phyloP scores from a whole-genome alignment of 1,284 basidiomycete species.

The Malassezia arunalokei region DNA sequence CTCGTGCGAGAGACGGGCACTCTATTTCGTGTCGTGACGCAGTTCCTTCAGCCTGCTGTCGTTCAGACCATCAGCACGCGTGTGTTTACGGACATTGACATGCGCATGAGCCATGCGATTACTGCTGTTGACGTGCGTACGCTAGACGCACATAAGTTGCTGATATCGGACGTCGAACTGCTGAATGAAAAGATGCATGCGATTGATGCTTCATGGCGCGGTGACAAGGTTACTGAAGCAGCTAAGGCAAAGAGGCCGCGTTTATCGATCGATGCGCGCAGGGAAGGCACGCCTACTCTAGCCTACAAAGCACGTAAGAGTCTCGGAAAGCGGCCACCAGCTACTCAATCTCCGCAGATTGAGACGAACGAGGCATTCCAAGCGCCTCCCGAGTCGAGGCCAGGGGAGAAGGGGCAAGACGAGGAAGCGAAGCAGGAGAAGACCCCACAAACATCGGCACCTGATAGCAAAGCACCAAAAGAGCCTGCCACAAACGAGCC shows the following conservation, averaged over 20 bases:
- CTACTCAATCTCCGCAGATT: constrained; percentile 14
- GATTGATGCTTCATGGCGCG: constrained; percentile 32
- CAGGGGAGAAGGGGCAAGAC: not conserved
- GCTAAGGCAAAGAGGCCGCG: constrained; percentile 16
- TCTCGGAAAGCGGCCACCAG: constrained; percentile 12
- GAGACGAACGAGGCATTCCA: constrained; percentile 14
- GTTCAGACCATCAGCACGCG: constrained; percentile 32
- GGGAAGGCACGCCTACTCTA: not conserved
- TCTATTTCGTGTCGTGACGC: constrained; percentile 85
- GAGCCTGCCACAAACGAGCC: not conserved
- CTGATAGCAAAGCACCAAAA: not conserved
- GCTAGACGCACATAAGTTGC: constrained; percentile 18
- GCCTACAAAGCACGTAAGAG: constrained; percentile 8
- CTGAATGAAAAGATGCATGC: constrained; percentile 26
- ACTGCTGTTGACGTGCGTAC: constrained; percentile 24
- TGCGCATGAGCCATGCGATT: constrained; percentile 27
- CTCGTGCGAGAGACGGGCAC: constrained; percentile 91
- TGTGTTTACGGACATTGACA: constrained; percentile 30
- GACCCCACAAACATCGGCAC: not conserved
- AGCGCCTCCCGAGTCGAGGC: not conserved
- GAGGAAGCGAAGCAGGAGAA: not conserved
- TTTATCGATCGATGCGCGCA: constrained; percentile 8
- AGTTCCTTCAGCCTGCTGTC: constrained; percentile 56
- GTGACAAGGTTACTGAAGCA: constrained; percentile 21
- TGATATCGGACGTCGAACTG: constrained; percentile 24